Evolutionary conservation across 257 asterid genomes (phyloP), one percentile per base, ranked within the genome.

Genomic region (Solanum arcanum): DNA sequence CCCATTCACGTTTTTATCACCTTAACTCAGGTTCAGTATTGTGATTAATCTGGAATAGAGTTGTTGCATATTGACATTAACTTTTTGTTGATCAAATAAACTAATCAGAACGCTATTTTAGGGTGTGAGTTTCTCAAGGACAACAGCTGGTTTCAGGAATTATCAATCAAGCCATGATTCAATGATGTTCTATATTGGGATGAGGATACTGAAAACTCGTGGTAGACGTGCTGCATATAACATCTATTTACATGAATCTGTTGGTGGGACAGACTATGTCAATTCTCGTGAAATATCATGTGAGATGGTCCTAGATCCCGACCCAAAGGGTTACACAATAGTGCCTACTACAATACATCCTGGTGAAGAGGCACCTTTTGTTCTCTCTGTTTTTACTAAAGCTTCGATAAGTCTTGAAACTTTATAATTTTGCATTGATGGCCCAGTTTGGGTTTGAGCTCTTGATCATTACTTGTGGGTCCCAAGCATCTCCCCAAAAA

Each of bases 91-190:
- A 68, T 77, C 56, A 85, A 56, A 44, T 85, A 59, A 46, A 31
- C 87, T 84, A 64, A 86, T 83, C 89, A 64, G 42, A 1, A 88
- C 46, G 27, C 49, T 56, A 7, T 90, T 13, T 27, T 86, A 97
- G 99, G 99, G 99, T 5, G 99, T 97, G 92, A 95, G 99, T 95
- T 97, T 97, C 93, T 96, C 99, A n/a, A 95, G 99, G 92, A 97
- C 98, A 23, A 91, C 99, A 27, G 94, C 99, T 33, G 99, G 99
- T 86, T 96, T 97, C 91, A 89, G 98, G 92, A 97, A 97, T 86
- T 97, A 95, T 64, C 99, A 97, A 69, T 97, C 99, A 6, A 97
- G 99, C 91, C 99, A 96, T 44, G 99, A 95, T 87, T 93, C 95
- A 9, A 90, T 95, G 96, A 96, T 96, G 99, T 97, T 97, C 89